Conservation (phyloP, 148 eudicot genomes). For the Vaccinium myrtillus region DNA sequence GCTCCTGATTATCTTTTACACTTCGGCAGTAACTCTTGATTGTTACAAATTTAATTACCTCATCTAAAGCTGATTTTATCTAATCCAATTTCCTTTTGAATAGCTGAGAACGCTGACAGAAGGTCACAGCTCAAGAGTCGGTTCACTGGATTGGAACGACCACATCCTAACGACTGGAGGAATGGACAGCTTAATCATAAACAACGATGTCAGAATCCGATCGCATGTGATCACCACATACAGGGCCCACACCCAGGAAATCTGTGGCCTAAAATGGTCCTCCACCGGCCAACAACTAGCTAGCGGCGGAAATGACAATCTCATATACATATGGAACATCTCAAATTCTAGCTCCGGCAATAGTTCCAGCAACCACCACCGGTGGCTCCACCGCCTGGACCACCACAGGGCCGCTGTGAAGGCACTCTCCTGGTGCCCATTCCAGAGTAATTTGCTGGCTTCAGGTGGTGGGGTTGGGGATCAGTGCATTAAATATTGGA, state of each 20-base stretch:
- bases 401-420: conserved; percentile 44
- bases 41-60: neutral
- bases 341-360: conserved; percentile 4
- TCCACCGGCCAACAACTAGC: conserved; percentile 44
- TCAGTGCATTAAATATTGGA: conserved; percentile 46
- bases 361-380: conserved; percentile 6
- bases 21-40: neutral
- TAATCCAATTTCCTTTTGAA: neutral
- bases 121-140: conserved; percentile 34
- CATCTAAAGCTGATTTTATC: neutral
- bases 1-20: neutral
- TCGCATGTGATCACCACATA: conserved; percentile 32
- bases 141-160: conserved; percentile 50
- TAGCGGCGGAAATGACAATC: conserved; percentile 48
- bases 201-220: conserved; percentile 41
- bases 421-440: conserved; percentile 50
- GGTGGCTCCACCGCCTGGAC: conserved; percentile 36
- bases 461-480: conserved; percentile 49
- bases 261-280: conserved; percentile 50
- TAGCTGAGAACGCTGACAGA: conserved; percentile 41
- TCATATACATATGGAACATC: conserved; percentile 31
- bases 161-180: conserved; percentile 48
- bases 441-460: conserved; percentile 40
- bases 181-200: conserved; percentile 35
- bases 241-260: conserved; percentile 38